Evolutionary conservation across 73 alveolate species (phyloP).

Genomic region (Paramecium sonneborni): DNA sequence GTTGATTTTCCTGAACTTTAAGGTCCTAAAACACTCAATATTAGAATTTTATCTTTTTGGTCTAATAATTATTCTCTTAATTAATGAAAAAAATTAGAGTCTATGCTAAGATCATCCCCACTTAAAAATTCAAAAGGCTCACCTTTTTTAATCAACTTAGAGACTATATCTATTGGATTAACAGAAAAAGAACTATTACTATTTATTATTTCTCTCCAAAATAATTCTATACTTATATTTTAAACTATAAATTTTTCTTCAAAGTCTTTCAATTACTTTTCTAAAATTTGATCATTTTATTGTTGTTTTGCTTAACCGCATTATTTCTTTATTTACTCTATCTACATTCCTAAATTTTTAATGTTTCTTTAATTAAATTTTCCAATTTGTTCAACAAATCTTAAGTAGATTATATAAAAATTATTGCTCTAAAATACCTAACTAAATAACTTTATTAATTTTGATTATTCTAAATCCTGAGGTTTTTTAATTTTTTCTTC

Average conservation of each 20-base stretch:
- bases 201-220: conserved; percentile 51
- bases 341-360: not conserved
- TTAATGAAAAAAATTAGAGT: not conserved
- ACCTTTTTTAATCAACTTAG: not conserved
- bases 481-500: no score
- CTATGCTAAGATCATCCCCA: conserved; percentile 44
- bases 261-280: not conserved
- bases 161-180: not conserved
- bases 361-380: not conserved
- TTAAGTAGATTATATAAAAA: not conserved
- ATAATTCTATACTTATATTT: not conserved
- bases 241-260: not conserved
- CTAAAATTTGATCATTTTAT: no score
- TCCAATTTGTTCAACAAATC: not conserved
- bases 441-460: no score
- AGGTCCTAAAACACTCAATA: conserved; percentile 62
- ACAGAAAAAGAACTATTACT: not conserved
- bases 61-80: not conserved
- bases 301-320: not conserved
- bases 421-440: not conserved
- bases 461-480: not conserved
- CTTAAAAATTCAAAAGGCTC: conserved; percentile 62
- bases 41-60: not conserved
- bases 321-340: not conserved
- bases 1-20: conserved; percentile 68